phyloP scores from a whole-genome alignment of 805 yeast genomes.

The Suhomyces sp. region DNA sequence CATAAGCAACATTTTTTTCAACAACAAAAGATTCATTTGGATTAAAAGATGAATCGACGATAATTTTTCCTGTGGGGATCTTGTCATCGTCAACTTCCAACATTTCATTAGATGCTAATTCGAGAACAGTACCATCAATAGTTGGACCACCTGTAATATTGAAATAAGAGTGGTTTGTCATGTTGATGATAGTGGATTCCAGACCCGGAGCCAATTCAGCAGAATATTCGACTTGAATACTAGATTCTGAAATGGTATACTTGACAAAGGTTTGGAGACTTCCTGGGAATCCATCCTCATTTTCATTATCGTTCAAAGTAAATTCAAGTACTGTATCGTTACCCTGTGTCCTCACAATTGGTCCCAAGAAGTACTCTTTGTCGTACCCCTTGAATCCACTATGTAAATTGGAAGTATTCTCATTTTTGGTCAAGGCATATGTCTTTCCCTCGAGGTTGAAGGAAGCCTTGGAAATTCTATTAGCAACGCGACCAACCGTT shows the following conservation, averaged over 20 bases:
- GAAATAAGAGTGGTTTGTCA: conserved; percentile 67
- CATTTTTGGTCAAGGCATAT: conserved; percentile 45
- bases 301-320: conserved; percentile 43
- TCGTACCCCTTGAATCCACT: conserved; percentile 57
- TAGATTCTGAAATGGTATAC: conserved; percentile 41
- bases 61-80: conserved; percentile 48
- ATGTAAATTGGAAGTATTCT: conserved; percentile 46
- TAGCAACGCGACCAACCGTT: conserved; percentile 65
- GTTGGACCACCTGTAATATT: conserved; percentile 37
- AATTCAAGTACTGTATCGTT: conserved; percentile 37
- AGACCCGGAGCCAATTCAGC: conserved; percentile 11
- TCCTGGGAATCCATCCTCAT: conserved; percentile 62
- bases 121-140: conserved; percentile 32
- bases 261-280: conserved; percentile 46
- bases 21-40: conserved; percentile 19
- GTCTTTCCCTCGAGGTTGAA: conserved; percentile 41
- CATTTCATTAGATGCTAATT: conserved; percentile 36
- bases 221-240: conserved; percentile 49
- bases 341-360: conserved; percentile 40
- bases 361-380: conserved; percentile 52
- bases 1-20: conserved; percentile 28
- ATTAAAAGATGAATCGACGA: conserved; percentile 11
- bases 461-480: conserved; percentile 50
- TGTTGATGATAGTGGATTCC: conserved; percentile 50
- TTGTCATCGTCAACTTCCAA: conserved; percentile 42